A percentile compares a stretch with the other conserved stretches of the same genome.
Evolutionary conservation across 1,139 yeast species (phyloP).

Genomic region (Suhomyces terraborum): DNA sequence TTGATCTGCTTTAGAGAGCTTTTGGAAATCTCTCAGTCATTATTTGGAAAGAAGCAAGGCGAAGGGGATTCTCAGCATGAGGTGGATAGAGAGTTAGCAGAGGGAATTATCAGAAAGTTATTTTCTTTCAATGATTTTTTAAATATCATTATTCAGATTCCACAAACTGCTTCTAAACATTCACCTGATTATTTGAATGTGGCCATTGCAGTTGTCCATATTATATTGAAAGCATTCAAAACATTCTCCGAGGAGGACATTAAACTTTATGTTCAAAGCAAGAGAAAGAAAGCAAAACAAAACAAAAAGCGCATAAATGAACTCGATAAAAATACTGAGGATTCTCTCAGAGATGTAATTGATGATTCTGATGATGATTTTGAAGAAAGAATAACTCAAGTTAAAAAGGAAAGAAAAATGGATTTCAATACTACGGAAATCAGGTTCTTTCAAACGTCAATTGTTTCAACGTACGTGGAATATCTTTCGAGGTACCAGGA

Average conservation of each 20-base stretch:
- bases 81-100: constrained; percentile 49
- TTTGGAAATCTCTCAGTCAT: constrained; percentile 53
- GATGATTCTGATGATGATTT: constrained; percentile 51
- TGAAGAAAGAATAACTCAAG: constrained; percentile 40
- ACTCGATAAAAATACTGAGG: constrained; percentile 31
- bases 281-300: constrained; percentile 32
- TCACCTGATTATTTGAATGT: constrained; percentile 65
- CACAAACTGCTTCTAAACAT: constrained; percentile 66
- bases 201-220: constrained; percentile 66
- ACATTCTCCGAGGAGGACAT: constrained; percentile 64
- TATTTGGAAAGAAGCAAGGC: constrained; percentile 38
- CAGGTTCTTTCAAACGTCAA: constrained; percentile 43
- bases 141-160: constrained; percentile 57
- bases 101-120: constrained; percentile 47
- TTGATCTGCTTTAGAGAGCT: constrained; percentile 71
- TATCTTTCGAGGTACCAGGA: constrained; percentile 61
- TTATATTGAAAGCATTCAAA: constrained; percentile 68
- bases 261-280: constrained; percentile 54
- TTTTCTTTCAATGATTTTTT: constrained; percentile 71
- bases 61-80: constrained; percentile 55
- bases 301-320: constrained; percentile 23
- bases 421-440: constrained; percentile 45
- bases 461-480: constrained; percentile 54
- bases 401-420: constrained; percentile 52
- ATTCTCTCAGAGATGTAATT: constrained; percentile 35